phyloP scores from a whole-genome alignment of 495 filamentous ascomycete species.

The Viridothelium virens region DNA sequence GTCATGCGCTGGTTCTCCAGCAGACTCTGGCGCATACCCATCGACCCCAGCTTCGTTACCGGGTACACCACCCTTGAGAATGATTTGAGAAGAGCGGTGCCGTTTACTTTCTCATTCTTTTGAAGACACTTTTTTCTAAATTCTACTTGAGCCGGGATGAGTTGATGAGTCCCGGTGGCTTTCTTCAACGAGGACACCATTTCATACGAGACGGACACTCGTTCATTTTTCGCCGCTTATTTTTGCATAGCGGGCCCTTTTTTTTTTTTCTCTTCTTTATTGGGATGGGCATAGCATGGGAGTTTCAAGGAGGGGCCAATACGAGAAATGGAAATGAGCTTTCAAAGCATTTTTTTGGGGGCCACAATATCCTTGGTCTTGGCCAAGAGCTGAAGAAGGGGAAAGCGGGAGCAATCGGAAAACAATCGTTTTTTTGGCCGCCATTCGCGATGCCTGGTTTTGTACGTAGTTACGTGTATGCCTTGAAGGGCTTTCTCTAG shows the following conservation, averaged over 20 bases:
- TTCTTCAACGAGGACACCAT: neutral
- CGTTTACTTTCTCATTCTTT: neutral
- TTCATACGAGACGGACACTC: neutral
- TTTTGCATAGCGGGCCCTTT: neutral
- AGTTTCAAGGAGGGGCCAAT: neutral
- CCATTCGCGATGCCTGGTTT: too few relatives aligned
- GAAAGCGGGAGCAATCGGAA: neutral
- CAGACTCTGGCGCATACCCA: slow-evolving; percentile 48
- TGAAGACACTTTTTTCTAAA: neutral
- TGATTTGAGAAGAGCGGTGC: neutral
- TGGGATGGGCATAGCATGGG: neutral
- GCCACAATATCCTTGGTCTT: too few relatives aligned
- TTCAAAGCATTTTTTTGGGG: too few relatives aligned
- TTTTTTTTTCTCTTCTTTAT: too few relatives aligned
- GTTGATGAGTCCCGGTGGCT: neutral
- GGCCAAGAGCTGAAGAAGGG: too few relatives aligned
- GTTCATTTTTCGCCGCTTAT: neutral
- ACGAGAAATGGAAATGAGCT: neutral
- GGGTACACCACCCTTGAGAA: slow-evolving; percentile 44
- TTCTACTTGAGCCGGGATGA: neutral
- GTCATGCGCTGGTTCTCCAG: slow-evolving; percentile 55
- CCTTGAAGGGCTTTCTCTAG: too few relatives aligned
- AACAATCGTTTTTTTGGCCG: neutral
- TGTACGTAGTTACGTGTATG: too few relatives aligned
- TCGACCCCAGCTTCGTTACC: slow-evolving; percentile 63